A percentile compares a stretch with the other conserved stretches of the same genome.
Evolutionary conservation across 2,329 filamentous ascomycete species (phyloP).

Genomic region (Colletotrichum caudatum): DNA sequence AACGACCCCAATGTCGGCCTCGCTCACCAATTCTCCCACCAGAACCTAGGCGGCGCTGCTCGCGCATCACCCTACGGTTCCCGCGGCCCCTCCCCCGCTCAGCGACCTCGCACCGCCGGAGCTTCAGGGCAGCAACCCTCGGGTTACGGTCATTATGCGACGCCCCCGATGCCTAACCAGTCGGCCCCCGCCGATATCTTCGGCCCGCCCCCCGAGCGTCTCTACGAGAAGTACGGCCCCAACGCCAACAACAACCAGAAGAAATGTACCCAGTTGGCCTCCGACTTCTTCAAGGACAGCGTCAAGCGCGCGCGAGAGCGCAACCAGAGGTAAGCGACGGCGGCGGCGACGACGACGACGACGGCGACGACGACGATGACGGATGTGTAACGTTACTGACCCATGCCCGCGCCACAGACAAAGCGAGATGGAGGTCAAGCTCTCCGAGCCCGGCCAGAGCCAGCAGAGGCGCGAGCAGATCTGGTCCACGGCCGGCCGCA

Average conservation of each 20-base stretch:
- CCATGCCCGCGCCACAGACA: slow-evolving; percentile 68
- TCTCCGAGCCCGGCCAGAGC: slow-evolving; percentile 80
- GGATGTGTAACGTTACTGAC: slow-evolving; percentile 4
- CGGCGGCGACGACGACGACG: slow-evolving; percentile 21
- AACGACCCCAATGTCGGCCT: slow-evolving; percentile 92
- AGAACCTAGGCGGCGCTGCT: slow-evolving; percentile 84
- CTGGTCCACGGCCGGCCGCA: slow-evolving; percentile 84
- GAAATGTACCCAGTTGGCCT: slow-evolving; percentile 77
- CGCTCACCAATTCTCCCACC: slow-evolving; percentile 95
- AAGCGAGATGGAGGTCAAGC: slow-evolving; percentile 88
- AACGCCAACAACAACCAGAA: slow-evolving; percentile 77
- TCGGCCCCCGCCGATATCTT: slow-evolving; percentile 77
- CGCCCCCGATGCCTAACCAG: slow-evolving; percentile 73
- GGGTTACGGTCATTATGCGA: slow-evolving; percentile 75
- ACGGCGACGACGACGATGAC: background rate
- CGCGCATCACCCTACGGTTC: slow-evolving; percentile 77
- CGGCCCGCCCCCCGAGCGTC: slow-evolving; percentile 83
- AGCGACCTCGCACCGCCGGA: slow-evolving; percentile 87
- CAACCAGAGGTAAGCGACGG: slow-evolving; percentile 82
- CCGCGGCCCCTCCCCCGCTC: slow-evolving; percentile 75
- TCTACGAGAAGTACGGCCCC: slow-evolving; percentile 80
- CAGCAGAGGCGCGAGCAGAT: slow-evolving; percentile 85
- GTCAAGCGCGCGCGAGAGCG: slow-evolving; percentile 95
- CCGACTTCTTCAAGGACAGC: slow-evolving; percentile 98
- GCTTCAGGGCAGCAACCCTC: slow-evolving; percentile 69